phyloP scores from a whole-genome alignment of 2,329 filamentous ascomycete species.

The Aspergillus chevalieri region DNA sequence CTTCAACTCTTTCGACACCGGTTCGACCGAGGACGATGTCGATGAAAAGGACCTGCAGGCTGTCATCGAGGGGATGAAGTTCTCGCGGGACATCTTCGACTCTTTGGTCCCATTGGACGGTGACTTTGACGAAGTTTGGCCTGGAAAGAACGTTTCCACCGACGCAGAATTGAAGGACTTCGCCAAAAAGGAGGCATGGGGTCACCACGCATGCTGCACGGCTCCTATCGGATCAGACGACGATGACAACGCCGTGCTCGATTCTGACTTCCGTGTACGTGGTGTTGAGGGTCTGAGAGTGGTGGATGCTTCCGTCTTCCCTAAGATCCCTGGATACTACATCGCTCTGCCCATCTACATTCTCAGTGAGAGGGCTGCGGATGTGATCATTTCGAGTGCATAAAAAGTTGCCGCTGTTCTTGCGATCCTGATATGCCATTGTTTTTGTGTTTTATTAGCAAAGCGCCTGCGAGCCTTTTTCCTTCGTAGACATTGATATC shows the following conservation, averaged over 20 bases:
- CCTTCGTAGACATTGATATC: neutral
- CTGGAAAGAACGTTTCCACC: slow-evolving; percentile 36
- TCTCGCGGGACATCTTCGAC: slow-evolving; percentile 45
- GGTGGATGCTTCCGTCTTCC: slow-evolving; percentile 56
- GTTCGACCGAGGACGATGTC: slow-evolving; percentile 30
- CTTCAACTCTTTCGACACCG: slow-evolving; percentile 51
- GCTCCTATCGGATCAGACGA: slow-evolving; percentile 49
- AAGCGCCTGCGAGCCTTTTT: neutral
- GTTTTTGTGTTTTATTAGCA: neutral
- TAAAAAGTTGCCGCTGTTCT: neutral
- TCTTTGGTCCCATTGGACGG: slow-evolving; percentile 39
- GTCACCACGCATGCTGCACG: slow-evolving; percentile 53
- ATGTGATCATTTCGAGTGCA: slow-evolving; percentile 41
- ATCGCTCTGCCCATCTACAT: slow-evolving; percentile 51
- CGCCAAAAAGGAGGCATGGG: slow-evolving; percentile 47
- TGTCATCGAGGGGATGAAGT: slow-evolving; percentile 51
- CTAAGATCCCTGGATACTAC: slow-evolving; percentile 51
- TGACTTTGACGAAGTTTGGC: slow-evolving; percentile 40
- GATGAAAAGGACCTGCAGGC: slow-evolving; percentile 50
- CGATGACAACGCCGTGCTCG: slow-evolving; percentile 50
- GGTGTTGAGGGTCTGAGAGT: slow-evolving; percentile 53
- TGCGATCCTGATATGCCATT: neutral
- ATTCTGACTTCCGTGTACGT: slow-evolving; percentile 51
- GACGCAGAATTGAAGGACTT: slow-evolving; percentile 44
- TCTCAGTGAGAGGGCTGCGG: slow-evolving; percentile 56